A percentile compares a stretch with the other conserved stretches of the same genome.
Conservation (phyloP, 2,329 filamentous ascomycete genomes). For the Westerdykella aurantiaca region DNA sequence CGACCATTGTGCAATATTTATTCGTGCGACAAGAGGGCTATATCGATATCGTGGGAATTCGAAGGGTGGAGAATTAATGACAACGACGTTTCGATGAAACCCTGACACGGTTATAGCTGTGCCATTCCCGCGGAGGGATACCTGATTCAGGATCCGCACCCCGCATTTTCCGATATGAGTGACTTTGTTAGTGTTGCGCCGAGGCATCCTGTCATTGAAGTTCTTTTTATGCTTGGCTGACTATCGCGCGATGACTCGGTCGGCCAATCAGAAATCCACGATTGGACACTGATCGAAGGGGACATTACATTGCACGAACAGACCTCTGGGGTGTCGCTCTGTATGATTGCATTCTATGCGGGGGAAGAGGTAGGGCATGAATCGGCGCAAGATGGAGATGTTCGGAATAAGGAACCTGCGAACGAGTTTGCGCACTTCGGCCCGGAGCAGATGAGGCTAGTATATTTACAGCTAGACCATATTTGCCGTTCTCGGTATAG, state of each 20-base stretch:
- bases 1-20: slow-evolving; percentile 22
- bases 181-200: slow-evolving; percentile 3
- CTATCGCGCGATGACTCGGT: slow-evolving; percentile 13
- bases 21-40: not conserved
- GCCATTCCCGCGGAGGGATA: not conserved
- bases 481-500: too few relatives aligned
- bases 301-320: too few relatives aligned
- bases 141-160: slow-evolving; percentile 5
- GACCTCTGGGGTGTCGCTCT: too few relatives aligned
- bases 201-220: slow-evolving; percentile 8
- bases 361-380: too few relatives aligned
- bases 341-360: too few relatives aligned
- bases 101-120: not conserved
- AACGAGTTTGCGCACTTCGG: too few relatives aligned
- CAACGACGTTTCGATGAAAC: not conserved
- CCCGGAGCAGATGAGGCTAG: too few relatives aligned
- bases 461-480: too few relatives aligned
- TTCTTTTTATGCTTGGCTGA: slow-evolving; percentile 5
- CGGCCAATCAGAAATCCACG: slow-evolving; percentile 1
- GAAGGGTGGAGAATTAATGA: slow-evolving; percentile 1
- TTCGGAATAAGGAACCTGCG: too few relatives aligned
- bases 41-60: not conserved
- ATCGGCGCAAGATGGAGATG: too few relatives aligned
- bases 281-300: too few relatives aligned
- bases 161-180: not conserved